Percentiles rank a stretch among this genome's conserved stretches.
These are phyloP conservation scores for Alternaria triticimaculans DNA, from an alignment of 2,329 filamentous ascomycete species.

Conservation along the genomic window DNA sequence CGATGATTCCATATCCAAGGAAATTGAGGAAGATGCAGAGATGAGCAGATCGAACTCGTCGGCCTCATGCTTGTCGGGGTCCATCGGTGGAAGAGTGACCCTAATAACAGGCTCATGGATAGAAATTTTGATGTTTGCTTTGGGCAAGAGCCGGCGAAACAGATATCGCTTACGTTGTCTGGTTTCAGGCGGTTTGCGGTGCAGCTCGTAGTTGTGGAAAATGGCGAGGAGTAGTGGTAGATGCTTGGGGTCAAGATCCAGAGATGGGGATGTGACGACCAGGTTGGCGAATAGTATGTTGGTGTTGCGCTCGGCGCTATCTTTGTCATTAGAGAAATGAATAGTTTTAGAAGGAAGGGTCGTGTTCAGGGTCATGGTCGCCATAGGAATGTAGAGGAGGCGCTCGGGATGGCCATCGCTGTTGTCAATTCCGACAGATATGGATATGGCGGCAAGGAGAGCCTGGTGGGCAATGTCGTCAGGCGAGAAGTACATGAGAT, in stretches of 20 bases:
- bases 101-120: constrained; percentile 95
- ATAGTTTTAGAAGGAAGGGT: constrained; percentile 95
- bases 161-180: constrained; percentile 62
- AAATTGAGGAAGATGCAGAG: constrained; percentile 91
- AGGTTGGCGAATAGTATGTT: constrained; percentile 97
- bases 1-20: constrained; percentile 92
- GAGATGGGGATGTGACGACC: constrained; percentile 91
- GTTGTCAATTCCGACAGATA: constrained; percentile 90
- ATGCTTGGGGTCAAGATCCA: constrained; percentile 92
- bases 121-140: constrained; percentile 92
- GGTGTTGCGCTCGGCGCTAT: constrained; percentile 84
- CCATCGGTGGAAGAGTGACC: constrained; percentile 83
- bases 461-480: constrained; percentile 95
- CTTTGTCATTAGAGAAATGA: constrained; percentile 72
- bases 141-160: constrained; percentile 89
- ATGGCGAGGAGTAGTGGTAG: constrained; percentile 83
- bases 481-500: constrained; percentile 97
- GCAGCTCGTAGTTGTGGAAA: constrained; percentile 59
- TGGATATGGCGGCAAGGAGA: constrained; percentile 86
- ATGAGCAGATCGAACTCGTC: constrained; percentile 96
- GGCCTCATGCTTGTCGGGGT: constrained; percentile 60
- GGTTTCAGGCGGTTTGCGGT: constrained; percentile 31
- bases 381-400: constrained; percentile 94
- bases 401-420: constrained; percentile 85
- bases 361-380: constrained; percentile 91